phyloP scores from a whole-genome alignment of 2,329 filamentous ascomycete species.

The Setomelanomma holmii region DNA sequence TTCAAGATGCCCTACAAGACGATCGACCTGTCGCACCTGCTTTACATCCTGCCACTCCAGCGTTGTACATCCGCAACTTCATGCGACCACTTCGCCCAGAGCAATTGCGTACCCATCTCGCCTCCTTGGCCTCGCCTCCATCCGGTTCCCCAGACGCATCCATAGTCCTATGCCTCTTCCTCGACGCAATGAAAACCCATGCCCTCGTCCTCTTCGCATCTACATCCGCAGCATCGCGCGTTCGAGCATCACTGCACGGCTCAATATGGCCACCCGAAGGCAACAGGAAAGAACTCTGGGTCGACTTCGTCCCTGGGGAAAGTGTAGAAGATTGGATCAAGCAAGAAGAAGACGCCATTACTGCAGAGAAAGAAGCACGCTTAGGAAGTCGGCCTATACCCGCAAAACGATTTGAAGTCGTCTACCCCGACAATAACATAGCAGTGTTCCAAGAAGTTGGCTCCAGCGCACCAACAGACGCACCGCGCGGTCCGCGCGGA shows the following conservation, averaged over 20 bases:
- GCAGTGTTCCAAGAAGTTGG: slow-evolving; percentile 46
- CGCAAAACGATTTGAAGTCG: slow-evolving; percentile 41
- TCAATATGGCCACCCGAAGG: slow-evolving; percentile 87
- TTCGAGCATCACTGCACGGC: slow-evolving; percentile 77
- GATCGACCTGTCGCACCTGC: slow-evolving; percentile 46
- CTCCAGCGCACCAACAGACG: slow-evolving; percentile 26
- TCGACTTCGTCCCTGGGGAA: slow-evolving; percentile 85
- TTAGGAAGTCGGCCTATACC: slow-evolving; percentile 20
- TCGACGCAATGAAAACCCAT: slow-evolving; percentile 88
- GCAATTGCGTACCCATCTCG: slow-evolving; percentile 72
- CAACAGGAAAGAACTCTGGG: slow-evolving; percentile 82
- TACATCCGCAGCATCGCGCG: slow-evolving; percentile 74
- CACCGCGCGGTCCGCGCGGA: slow-evolving; percentile 30
- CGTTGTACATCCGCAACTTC: slow-evolving; percentile 85
- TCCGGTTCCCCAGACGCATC: slow-evolving; percentile 58
- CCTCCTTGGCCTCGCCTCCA: slow-evolving; percentile 69
- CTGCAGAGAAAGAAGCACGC: slow-evolving; percentile 39
- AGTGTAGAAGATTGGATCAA: slow-evolving; percentile 77
- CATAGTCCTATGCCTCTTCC: slow-evolving; percentile 72
- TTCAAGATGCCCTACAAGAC: slow-evolving; percentile 28
- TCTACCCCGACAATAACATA: slow-evolving; percentile 30
- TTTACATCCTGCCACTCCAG: slow-evolving; percentile 50
- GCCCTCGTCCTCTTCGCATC: slow-evolving; percentile 78
- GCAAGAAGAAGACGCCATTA: slow-evolving; percentile 40
- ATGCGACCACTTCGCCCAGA: slow-evolving; percentile 81